phyloP scores from a whole-genome alignment of 225 moss, liverwort and hornwort genomes.

The Climacium dendroides region DNA sequence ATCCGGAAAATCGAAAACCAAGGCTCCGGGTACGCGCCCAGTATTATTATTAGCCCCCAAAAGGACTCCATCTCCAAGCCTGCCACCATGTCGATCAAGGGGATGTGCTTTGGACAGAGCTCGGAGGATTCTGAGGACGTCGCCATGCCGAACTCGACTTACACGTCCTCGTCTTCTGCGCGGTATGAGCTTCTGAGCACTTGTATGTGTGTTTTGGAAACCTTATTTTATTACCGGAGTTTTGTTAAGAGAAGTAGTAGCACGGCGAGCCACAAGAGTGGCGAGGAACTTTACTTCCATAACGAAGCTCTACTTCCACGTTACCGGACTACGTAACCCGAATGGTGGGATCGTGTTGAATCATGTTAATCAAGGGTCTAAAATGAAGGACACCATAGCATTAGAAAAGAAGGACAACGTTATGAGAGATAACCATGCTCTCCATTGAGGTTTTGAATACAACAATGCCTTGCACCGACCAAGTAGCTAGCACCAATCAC shows the following conservation, averaged over 20 bases:
- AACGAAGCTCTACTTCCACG: too few relatives aligned
- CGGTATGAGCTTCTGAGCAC: neutral
- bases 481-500: neutral
- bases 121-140: neutral
- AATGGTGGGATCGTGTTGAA: neutral
- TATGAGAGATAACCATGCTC: neutral
- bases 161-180: neutral
- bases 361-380: neutral
- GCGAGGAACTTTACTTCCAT: neutral
- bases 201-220: neutral
- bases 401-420: neutral
- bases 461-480: neutral
- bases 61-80: neutral
- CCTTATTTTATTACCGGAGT: too few relatives aligned
- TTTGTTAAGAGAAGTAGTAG: neutral
- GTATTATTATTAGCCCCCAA: neutral
- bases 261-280: neutral
- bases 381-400: neutral
- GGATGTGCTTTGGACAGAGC: neutral
- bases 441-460: neutral
- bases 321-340: neutral
- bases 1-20: conserved; percentile 9
- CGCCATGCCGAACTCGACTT: neutral
- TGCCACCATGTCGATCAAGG: neutral
- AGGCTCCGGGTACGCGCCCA: neutral